A percentile compares a stretch with the other conserved stretches of the same genome.
Evolutionary conservation across 1,284 basidiomycete genomes (phyloP).

Genomic region (Malassezia restricta): DNA sequence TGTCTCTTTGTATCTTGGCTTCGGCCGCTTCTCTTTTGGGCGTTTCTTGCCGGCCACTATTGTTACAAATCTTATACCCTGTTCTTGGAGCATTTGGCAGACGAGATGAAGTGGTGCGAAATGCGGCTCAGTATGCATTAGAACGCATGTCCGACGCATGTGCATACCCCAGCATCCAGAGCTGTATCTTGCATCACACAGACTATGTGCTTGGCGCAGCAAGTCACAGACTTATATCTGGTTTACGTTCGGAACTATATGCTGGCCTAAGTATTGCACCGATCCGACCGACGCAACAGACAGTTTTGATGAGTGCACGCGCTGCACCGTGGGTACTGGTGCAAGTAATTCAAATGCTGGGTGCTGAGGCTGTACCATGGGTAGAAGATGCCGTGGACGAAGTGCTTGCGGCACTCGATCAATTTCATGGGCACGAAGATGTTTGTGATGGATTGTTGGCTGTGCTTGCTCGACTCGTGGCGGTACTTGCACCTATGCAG

Average conservation of each 20-base stretch:
- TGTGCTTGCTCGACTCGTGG: conserved; percentile 31
- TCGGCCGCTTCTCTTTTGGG: conserved; percentile 28
- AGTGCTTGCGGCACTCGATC: conserved; percentile 39
- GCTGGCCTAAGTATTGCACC: conserved; percentile 1
- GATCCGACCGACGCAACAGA: neutral
- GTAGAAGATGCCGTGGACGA: conserved; percentile 44
- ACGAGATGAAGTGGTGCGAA: conserved; percentile 9
- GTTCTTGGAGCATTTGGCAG: conserved; percentile 27
- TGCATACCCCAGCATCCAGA: conserved; percentile 28
- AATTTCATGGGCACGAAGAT: conserved; percentile 30
- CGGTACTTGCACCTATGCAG: conserved; percentile 23
- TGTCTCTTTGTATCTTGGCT: conserved; percentile 22
- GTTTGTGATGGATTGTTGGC: conserved; percentile 30
- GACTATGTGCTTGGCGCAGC: conserved; percentile 41
- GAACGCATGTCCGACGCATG: conserved; percentile 23
- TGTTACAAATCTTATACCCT: conserved; percentile 31
- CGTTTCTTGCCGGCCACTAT: conserved; percentile 22
- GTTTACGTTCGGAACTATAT: conserved; percentile 20
- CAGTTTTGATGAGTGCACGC: conserved; percentile 25
- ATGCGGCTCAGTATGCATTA: conserved; percentile 17
- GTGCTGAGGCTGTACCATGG: conserved; percentile 31
- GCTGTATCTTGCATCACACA: conserved; percentile 33
- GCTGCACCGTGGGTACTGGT: conserved; percentile 41
- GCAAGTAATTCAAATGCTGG: conserved; percentile 37
- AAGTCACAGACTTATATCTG: conserved; percentile 28